phyloP scores from a whole-genome alignment of 2,329 filamentous ascomycete genomes.

The Fusarium annulatum region DNA sequence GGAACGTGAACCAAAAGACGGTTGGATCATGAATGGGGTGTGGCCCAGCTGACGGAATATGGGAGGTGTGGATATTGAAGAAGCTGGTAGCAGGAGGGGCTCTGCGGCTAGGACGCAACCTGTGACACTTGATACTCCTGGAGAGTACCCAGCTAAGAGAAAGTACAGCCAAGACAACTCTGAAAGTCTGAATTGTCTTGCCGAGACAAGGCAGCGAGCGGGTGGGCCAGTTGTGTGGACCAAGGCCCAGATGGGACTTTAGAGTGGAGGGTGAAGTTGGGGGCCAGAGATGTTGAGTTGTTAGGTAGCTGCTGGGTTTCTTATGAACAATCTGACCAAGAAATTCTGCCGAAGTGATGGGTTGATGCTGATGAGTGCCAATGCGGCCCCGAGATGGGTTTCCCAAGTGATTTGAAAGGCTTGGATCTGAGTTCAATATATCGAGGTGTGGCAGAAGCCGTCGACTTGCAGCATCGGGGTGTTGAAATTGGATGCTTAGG shows the following conservation, averaged over 20 bases:
- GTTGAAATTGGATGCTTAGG: conserved; percentile 11
- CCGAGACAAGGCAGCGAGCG: conserved; percentile 28
- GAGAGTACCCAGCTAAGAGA: conserved; percentile 2
- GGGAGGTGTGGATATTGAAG: conserved; percentile 31
- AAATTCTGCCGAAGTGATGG: neutral
- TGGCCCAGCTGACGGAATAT: conserved; percentile 25
- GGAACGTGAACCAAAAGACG: conserved; percentile 6
- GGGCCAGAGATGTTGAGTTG: conserved; percentile 10
- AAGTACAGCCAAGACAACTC: conserved; percentile 3
- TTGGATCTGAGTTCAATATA: conserved; percentile 11
- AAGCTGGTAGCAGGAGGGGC: conserved; percentile 29
- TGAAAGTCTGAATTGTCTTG: conserved; percentile 9
- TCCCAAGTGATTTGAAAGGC: neutral
- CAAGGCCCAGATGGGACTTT: conserved; percentile 23
- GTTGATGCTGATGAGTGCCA: neutral
- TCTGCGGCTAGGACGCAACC: conserved; percentile 40
- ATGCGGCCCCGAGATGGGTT: conserved; percentile 3
- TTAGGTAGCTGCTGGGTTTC: neutral
- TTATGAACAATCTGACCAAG: conserved; percentile 12
- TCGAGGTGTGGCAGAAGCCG: conserved; percentile 14
- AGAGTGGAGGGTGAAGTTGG: conserved; percentile 24
- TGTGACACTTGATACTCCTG: conserved; percentile 33
- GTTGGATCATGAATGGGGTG: conserved; percentile 28
- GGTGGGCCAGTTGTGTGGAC: conserved; percentile 38
- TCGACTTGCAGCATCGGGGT: conserved; percentile 6